Evolutionary conservation across 2,329 filamentous ascomycete species (phyloP).

Genomic region (Cercospora janseana): DNA sequence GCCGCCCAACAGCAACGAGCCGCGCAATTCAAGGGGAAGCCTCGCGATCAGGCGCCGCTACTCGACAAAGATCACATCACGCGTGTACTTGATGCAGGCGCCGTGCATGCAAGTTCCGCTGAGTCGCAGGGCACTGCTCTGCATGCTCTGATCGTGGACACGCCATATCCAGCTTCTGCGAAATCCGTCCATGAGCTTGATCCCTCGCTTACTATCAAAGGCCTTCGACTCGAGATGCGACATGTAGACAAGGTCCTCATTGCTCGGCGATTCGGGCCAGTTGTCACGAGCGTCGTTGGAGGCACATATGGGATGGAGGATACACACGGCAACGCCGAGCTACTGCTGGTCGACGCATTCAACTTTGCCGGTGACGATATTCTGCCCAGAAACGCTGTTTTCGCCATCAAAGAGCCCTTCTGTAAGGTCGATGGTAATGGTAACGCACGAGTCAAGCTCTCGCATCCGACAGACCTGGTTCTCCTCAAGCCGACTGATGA

Average conservation of each 20-base stretch:
- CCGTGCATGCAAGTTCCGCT: not conserved
- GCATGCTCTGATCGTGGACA: constrained; percentile 1
- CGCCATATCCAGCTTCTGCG: constrained; percentile 3
- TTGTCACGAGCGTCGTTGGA: constrained; percentile 11
- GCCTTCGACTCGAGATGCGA: constrained; percentile 5
- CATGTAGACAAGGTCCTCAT: constrained; percentile 1
- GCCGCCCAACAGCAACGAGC: constrained; percentile 1
- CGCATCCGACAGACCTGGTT: constrained; percentile 10
- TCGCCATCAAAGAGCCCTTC: constrained; percentile 13
- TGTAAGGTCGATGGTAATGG: not conserved
- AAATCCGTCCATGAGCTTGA: not conserved
- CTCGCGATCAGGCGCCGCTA: not conserved
- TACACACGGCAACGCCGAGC: not conserved
- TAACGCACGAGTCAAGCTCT: constrained; percentile 8
- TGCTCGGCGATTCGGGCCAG: not conserved
- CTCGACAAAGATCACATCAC: not conserved
- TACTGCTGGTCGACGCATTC: constrained; percentile 10
- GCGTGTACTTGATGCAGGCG: not conserved
- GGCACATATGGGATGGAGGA: constrained; percentile 10
- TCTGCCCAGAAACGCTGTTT: not conserved
- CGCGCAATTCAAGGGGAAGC: constrained; percentile 5
- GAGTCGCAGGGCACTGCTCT: not conserved
- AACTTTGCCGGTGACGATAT: constrained; percentile 12
- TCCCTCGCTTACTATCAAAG: constrained; percentile 3
- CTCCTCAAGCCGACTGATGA: not conserved